Evolutionary conservation across 2,329 filamentous ascomycete species (phyloP), one percentile per base, ranked within the genome.

Genomic region (Aspergillus neotritici): DNA sequence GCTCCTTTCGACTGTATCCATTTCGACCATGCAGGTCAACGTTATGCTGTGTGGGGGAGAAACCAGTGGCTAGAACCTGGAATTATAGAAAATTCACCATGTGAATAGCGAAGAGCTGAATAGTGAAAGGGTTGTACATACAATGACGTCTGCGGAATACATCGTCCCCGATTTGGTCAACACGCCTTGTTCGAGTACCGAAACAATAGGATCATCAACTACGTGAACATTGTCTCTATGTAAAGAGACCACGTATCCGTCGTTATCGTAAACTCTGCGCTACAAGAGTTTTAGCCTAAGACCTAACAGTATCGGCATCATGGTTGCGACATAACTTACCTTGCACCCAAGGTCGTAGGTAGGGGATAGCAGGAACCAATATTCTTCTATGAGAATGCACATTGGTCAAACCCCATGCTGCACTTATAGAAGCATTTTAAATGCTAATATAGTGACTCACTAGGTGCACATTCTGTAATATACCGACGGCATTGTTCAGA

Each of bases 271-370:
- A 17, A 10, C 31, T 34, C 34, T n/a, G 6, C n/a, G 29, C 13
- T 16, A 31, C n/a, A 17, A 31, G 3, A 7, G 9, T 16, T 11
- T 17, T 15, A 4, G 16, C 8, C 4, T 12, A 16, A 25, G 8
- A 5, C 10, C 25, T 28, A 13, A 14, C 17, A 5, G 5, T 9
- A 25, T 25, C 21, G 21, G 3, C 21, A 25, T 25, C 21, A 9
- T 1, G 21, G 21, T 9, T 25, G 21, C 21, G 21, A 25, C 21
- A 25, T 5, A 9, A 15, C 33, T 37, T 42, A 56, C 53, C 40
- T 49, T 54, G 42, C 53, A 56, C 38, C 53, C 53, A 29, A 53
- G 48, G 11, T 56, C 50, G 16, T 51, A 53, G 28, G 16, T 48
- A 9, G 51, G 53, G 7, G 48, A 46, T 2, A 56, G 34, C 1